Conservation (phyloP, 306 rosid genomes). For the Castanospermum australe region DNA sequence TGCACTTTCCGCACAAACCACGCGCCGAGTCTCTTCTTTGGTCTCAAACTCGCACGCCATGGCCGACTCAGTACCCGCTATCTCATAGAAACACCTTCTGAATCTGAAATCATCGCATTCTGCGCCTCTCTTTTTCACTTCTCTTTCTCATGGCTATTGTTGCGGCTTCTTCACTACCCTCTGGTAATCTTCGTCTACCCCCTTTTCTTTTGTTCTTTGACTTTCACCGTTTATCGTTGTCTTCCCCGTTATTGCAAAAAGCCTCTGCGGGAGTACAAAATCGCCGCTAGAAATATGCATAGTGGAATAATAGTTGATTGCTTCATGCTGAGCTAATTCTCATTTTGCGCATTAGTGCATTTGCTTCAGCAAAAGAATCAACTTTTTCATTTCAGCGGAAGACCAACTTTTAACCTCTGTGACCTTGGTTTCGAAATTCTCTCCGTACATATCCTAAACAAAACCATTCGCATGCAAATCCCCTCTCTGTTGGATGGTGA, state of each 20-base stretch:
- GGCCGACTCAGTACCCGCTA: not conserved
- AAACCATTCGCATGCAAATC: not conserved
- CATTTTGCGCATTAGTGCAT: no score
- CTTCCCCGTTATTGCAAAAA: not conserved
- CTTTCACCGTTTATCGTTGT: no score
- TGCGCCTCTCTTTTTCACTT: not conserved
- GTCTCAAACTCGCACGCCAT: not conserved
- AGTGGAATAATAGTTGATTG: no score
- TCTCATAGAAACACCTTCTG: not conserved
- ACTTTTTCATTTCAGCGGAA: no score
- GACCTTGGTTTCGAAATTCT: no score
- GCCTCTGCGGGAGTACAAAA: no score
- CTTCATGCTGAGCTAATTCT: no score
- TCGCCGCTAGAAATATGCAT: no score
- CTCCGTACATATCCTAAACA: no score
- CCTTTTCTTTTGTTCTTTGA: not conserved
- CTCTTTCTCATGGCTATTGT: slow-evolving; percentile 39
- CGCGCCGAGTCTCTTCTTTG: not conserved
- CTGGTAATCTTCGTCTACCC: slow-evolving; percentile 35
- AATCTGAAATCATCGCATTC: not conserved
- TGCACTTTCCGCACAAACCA: not conserved
- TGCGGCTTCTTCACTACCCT: slow-evolving; percentile 37
- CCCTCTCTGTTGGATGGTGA: slow-evolving; percentile 10
- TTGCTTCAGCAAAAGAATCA: no score
- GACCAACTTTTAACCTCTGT: not conserved